phyloP scores from a whole-genome alignment of 345 rosid species.

The Microcos paniculata region DNA sequence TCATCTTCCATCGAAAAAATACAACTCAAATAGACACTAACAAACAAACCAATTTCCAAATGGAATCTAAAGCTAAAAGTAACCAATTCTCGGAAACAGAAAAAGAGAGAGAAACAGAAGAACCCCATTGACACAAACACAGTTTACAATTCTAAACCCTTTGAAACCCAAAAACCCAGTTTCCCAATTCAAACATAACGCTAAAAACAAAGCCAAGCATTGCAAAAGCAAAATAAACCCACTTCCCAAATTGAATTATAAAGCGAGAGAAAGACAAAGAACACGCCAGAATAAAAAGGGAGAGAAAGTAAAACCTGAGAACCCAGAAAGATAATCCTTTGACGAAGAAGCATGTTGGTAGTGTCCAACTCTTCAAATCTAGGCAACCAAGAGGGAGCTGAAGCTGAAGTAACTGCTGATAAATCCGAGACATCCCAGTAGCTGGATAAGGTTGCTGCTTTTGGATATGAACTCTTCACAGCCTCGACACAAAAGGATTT shows the following conservation, averaged over 20 bases:
- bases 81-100: neutral
- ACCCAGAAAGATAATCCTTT: slow-evolving; percentile 80
- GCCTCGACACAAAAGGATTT: slow-evolving; percentile 43
- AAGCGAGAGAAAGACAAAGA: neutral
- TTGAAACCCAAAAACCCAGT: neutral
- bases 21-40: neutral
- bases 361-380: slow-evolving; percentile 82
- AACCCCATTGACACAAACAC: neutral
- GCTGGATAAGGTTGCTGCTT: slow-evolving; percentile 51
- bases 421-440: slow-evolving; percentile 61
- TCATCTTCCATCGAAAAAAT: neutral
- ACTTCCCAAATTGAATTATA: neutral
- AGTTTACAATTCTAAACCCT: neutral
- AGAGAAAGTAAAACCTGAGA: slow-evolving; percentile 50
- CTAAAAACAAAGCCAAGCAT: neutral
- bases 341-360: slow-evolving; percentile 92
- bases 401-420: slow-evolving; percentile 20
- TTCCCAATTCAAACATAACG: neutral
- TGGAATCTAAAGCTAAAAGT: neutral
- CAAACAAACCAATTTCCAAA: neutral
- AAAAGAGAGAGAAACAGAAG: neutral
- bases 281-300: neutral
- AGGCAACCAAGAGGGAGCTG: slow-evolving; percentile 58
- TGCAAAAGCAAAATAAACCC: neutral
- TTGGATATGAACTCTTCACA: slow-evolving; percentile 26